These are phyloP conservation scores for Apiospora sp. DNA, from an alignment of 2,329 filamentous ascomycete genomes.

Conservation along the genomic window DNA sequence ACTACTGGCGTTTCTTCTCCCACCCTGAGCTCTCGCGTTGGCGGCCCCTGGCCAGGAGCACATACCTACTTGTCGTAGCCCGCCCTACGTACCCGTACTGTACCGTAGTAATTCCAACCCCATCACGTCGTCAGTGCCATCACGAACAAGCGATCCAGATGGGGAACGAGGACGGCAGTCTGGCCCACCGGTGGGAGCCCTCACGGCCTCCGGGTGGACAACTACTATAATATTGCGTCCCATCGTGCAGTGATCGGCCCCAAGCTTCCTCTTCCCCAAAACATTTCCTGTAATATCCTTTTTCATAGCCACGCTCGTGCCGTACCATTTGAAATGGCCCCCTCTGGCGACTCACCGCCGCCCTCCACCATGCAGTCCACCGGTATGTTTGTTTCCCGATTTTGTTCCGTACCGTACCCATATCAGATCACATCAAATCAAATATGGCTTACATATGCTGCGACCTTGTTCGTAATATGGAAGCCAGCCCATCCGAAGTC, in stretches of 20 bases:
- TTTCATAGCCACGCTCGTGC: conserved; percentile 2
- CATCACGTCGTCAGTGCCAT: not conserved
- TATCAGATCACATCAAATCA: not conserved
- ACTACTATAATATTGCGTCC: conserved; percentile 24
- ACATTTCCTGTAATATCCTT: conserved; percentile 21
- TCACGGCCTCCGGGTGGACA: not conserved
- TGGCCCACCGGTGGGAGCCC: conserved; percentile 14
- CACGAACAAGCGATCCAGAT: not conserved
- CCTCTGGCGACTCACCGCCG: conserved; percentile 18
- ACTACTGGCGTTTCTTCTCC: not conserved
- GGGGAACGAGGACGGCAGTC: not conserved
- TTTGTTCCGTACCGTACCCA: not conserved
- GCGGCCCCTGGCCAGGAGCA: not conserved
- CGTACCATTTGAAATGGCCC: conserved; percentile 4
- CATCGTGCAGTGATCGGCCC: conserved; percentile 23
- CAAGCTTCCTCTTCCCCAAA: conserved; percentile 8
- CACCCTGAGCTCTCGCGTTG: not conserved
- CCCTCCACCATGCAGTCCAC: conserved; percentile 9
- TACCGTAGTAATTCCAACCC: not conserved
- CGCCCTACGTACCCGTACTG: not conserved
- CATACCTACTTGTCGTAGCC: not conserved
- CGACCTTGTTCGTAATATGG: conserved; percentile 4
- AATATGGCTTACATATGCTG: not conserved
- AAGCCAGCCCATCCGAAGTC: conserved; percentile 24
- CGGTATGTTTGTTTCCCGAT: conserved; percentile 23